Evolutionary conservation across 176 grass and related monocot species (phyloP).

Genomic region (Oryza officinalis): DNA sequence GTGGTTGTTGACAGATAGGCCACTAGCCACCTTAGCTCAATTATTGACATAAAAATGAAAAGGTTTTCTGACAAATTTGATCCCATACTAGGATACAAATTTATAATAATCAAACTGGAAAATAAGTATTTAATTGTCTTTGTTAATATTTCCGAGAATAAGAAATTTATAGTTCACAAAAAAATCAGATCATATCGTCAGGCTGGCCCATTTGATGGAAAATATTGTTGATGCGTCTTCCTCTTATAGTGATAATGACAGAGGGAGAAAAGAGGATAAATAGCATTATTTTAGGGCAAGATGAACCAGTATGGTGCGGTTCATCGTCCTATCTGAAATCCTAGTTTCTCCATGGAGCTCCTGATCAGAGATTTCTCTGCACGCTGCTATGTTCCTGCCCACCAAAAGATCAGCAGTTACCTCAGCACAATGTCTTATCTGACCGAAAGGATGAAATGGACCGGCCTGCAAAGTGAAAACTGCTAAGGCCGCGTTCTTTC

Average conservation of each 20-base stretch:
- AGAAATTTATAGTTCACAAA: neutral
- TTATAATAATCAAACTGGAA: neutral
- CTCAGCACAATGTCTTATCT: conserved; percentile 14
- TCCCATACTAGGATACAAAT: conserved; percentile 3
- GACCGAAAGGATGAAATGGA: conserved; percentile 22
- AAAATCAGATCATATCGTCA: neutral
- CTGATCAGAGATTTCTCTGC: conserved; percentile 26
- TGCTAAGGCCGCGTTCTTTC: too few species aligned
- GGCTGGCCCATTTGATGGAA: neutral
- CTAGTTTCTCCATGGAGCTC: neutral
- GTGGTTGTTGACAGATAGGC: conserved; percentile 35
- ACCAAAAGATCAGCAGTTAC: conserved; percentile 37
- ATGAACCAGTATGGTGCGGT: neutral
- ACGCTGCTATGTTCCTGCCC: neutral
- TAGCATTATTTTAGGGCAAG: neutral
- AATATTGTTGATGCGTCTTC: neutral
- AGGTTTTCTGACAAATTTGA: conserved; percentile 13
- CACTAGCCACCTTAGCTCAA: conserved; percentile 23
- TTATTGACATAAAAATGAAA: neutral
- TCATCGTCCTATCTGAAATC: conserved; percentile 5
- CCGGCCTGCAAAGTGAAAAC: neutral
- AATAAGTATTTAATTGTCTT: neutral
- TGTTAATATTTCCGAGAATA: neutral
- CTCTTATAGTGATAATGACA: neutral
- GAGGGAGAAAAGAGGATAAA: neutral